Evolutionary conservation across 2,329 filamentous ascomycete species (phyloP).

Genomic region (Sclerotinia spermophila): DNA sequence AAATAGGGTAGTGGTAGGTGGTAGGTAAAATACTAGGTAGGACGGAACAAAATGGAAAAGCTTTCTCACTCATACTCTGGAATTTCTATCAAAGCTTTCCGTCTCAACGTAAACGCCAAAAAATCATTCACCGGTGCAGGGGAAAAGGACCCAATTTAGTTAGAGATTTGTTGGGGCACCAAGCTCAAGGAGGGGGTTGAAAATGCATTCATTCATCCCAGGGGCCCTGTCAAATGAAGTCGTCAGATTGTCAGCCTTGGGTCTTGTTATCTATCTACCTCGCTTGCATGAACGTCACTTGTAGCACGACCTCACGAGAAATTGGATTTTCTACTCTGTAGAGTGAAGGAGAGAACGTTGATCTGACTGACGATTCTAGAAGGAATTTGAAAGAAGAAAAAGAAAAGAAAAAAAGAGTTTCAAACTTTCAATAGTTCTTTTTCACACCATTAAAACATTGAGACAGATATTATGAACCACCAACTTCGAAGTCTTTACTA

Average conservation of each 20-base stretch:
- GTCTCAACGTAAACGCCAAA: conserved; percentile 20
- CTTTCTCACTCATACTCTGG: too few relatives aligned
- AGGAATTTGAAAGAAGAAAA: too few relatives aligned
- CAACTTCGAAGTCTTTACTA: neutral
- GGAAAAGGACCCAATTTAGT: conserved; percentile 9
- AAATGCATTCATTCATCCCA: neutral
- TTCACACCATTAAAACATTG: neutral
- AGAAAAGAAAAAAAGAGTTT: neutral
- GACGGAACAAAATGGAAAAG: too few relatives aligned
- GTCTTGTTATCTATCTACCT: neutral
- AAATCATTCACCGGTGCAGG: conserved; percentile 15
- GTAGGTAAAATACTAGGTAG: neutral
- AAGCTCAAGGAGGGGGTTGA: conserved; percentile 10
- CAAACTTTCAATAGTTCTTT: neutral
- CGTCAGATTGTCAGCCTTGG: neutral
- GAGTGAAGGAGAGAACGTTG: too few relatives aligned
- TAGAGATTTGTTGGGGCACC: conserved; percentile 19
- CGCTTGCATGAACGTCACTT: neutral
- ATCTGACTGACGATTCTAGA: neutral
- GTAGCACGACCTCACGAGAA: neutral
- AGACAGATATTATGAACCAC: neutral
- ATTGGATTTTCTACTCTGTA: neutral
- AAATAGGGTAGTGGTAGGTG: neutral
- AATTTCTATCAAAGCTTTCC: neutral
- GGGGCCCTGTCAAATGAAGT: neutral